Base-by-base conservation (phyloP, 305 asterid species). In the Striga hermonthica region DNA sequence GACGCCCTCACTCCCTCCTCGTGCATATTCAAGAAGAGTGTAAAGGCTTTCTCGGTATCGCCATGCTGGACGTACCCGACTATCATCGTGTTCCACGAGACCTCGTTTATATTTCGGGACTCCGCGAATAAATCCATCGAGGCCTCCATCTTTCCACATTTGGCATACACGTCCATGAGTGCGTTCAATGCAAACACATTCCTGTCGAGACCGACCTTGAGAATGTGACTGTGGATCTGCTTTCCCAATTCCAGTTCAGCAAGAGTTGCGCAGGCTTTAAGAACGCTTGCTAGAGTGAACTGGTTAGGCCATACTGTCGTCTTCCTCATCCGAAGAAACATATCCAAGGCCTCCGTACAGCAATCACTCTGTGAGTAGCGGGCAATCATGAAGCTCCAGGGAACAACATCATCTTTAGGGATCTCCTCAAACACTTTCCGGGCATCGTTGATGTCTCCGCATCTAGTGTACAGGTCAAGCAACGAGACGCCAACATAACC, bases 351-450 rank as follows among this genome's bases (percentile, higher is more conserved):
- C 75, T 89, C 92, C 35, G 72, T 72, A 67, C 89, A 85, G 35
- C 34, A 74, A 58, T 75, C 82, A 83, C 86, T 81, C 72, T 89
- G 96, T 12, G 98, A 91, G 74, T 81, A 86, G 4, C 96, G 83
- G 3, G 96, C 82, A 68, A 91, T 91, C 95, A 89, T 86, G 80
- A 91, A 86, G 75, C 96, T 91, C 98, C 96, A 89, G 16, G 93
- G 90, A 67, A 91, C 87, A 56, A 91, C 90, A 57, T 85, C 84
- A 41, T 76, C 72, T 84, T 82, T 87, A 15, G 95, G 95, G 71
- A 87, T 83, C 55, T 87, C 92, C 75, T 85, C 86, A 72, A 91
- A 89, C 13, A 89, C 82, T 44, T 74, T 53, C 72, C 86, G 73
- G 60, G 98, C 96, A 62, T 77, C 92, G 12, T 75, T 79, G 41